phyloP scores from a whole-genome alignment of 345 rosid genomes.

The Viola odorata region DNA sequence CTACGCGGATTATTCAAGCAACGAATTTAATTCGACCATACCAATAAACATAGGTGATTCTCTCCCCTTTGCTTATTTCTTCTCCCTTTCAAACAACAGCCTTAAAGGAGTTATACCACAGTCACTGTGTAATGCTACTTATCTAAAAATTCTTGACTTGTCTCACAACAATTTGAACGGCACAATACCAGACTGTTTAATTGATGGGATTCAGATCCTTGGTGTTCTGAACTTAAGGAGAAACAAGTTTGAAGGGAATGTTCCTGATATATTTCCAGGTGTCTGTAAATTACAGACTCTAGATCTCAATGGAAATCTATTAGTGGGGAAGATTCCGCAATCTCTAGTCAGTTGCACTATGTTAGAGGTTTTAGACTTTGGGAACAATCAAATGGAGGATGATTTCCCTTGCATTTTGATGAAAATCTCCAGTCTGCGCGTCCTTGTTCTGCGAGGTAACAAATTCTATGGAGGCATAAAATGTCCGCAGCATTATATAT shows the following conservation, averaged over 20 bases:
- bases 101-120: slow-evolving; percentile 30
- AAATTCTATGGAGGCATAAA: slow-evolving; percentile 8
- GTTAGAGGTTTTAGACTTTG: slow-evolving; percentile 36
- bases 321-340: slow-evolving; percentile 27
- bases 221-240: slow-evolving; percentile 30
- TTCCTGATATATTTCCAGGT: slow-evolving; percentile 15
- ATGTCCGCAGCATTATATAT: slow-evolving; percentile 2
- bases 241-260: slow-evolving; percentile 16
- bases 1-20: slow-evolving; percentile 31
- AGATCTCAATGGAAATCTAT: slow-evolving; percentile 31
- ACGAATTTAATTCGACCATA: slow-evolving; percentile 18
- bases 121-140: slow-evolving; percentile 23
- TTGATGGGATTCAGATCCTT: slow-evolving; percentile 3
- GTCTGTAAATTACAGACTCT: slow-evolving; percentile 24
- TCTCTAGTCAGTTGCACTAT: slow-evolving; percentile 23
- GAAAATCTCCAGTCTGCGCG: slow-evolving; percentile 22
- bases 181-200: slow-evolving; percentile 20
- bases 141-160: slow-evolving; percentile 25
- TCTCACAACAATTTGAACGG: slow-evolving; percentile 37
- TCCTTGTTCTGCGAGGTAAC: slow-evolving; percentile 34
- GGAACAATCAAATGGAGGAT: slow-evolving; percentile 28
- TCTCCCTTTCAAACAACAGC: slow-evolving; percentile 32
- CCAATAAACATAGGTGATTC: slow-evolving; percentile 17
- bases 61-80: not conserved
- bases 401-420: slow-evolving; percentile 33